phyloP scores from a whole-genome alignment of 352 stramenopile species.

The Phytophthora idaei region DNA sequence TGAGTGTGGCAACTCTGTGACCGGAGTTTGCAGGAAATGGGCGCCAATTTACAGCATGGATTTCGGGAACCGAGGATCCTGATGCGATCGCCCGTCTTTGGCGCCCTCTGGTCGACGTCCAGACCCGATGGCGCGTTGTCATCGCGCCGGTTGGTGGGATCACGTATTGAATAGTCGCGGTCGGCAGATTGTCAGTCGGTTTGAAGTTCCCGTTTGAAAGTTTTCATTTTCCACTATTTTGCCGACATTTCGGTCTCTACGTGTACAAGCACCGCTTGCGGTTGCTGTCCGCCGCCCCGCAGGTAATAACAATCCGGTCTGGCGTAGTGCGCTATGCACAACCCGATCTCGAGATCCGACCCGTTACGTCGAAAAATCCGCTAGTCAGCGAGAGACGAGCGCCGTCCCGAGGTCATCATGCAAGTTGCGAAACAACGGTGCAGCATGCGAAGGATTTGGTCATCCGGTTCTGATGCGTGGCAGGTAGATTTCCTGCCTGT shows the following conservation, averaged over 20 bases:
- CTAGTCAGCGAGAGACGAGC: constrained; percentile 31
- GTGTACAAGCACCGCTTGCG: background rate
- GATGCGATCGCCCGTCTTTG: constrained; percentile 20
- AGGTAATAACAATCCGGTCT: constrained; percentile 8
- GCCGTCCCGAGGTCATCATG: constrained; percentile 4
- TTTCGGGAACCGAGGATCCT: constrained; percentile 15
- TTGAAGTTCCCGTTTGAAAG: background rate
- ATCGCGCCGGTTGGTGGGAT: constrained; percentile 22
- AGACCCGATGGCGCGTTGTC: constrained; percentile 32
- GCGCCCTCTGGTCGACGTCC: constrained; percentile 20
- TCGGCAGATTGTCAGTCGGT: constrained; percentile 19
- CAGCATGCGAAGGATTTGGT: constrained; percentile 8
- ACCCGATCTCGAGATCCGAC: constrained; percentile 23
- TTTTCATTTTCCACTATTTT: background rate
- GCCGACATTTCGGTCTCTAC: background rate
- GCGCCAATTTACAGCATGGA: constrained; percentile 4
- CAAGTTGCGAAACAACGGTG: constrained; percentile 16
- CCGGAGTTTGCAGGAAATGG: constrained; percentile 13
- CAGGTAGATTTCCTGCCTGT: background rate
- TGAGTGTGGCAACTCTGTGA: constrained; percentile 17
- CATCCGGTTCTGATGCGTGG: constrained; percentile 7
- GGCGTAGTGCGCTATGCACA: constrained; percentile 12
- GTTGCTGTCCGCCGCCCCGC: background rate
- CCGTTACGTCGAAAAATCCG: constrained; percentile 23
- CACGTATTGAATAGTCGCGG: constrained; percentile 16